Evolutionary conservation across 2,329 filamentous ascomycete genomes (phyloP).

Genomic region (Claviceps sp.): DNA sequence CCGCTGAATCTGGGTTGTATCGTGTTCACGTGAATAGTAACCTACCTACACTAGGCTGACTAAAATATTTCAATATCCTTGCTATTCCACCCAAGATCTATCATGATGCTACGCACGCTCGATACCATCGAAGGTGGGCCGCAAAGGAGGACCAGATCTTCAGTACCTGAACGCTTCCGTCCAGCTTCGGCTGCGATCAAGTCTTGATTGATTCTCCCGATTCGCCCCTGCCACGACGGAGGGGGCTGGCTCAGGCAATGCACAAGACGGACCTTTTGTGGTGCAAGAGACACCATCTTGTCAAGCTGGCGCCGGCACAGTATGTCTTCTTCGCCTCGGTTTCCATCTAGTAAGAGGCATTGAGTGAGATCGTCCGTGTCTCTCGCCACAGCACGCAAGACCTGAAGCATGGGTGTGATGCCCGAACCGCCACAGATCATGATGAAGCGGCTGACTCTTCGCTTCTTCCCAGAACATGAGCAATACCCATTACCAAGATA

Average conservation of each 20-base stretch:
- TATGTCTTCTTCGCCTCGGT: conserved; percentile 68
- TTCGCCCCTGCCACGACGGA: conserved; percentile 52
- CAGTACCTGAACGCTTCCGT: conserved; percentile 24
- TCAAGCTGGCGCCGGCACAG: conserved; percentile 65
- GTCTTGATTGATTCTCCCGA: conserved; percentile 51
- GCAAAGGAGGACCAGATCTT: conserved; percentile 62
- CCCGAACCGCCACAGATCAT: conserved; percentile 88
- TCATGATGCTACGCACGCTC: conserved; percentile 39
- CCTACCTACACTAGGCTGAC: background rate
- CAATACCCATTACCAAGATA: conserved; percentile 59
- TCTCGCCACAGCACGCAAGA: conserved; percentile 59
- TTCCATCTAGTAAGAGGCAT: conserved; percentile 68
- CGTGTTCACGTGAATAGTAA: too few relatives aligned
- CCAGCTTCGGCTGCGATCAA: conserved; percentile 49
- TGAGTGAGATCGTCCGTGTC: conserved; percentile 49
- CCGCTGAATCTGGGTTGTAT: too few relatives aligned
- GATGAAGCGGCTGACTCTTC: conserved; percentile 52
- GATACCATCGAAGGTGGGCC: conserved; percentile 66
- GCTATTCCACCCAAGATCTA: conserved; percentile 48
- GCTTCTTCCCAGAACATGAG: conserved; percentile 40
- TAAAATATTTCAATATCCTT: conserved; percentile 17
- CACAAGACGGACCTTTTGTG: conserved; percentile 46
- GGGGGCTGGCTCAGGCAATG: conserved; percentile 55
- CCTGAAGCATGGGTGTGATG: conserved; percentile 83
- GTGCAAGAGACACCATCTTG: conserved; percentile 37